Percentiles rank a stretch among this genome's conserved stretches.
phyloP scores from a whole-genome alignment of 169 alveolate genomes.

The Eimeria acervulina region DNA sequence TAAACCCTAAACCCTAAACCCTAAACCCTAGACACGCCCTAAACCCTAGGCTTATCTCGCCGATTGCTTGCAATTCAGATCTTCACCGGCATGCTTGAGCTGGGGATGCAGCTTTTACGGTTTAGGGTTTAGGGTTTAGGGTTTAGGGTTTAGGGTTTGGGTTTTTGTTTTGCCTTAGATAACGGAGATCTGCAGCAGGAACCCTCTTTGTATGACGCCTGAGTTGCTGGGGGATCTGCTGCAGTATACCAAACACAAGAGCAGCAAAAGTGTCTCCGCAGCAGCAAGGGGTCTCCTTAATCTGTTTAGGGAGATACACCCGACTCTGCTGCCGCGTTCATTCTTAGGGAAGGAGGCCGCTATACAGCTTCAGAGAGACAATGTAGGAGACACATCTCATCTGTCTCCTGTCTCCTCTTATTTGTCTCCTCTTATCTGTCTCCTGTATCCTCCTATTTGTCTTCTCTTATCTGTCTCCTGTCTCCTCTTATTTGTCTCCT shows the following conservation, averaged over 20 bases:
- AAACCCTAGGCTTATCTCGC: background rate
- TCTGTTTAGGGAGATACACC: conserved; percentile 90
- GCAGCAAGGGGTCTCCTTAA: conserved; percentile 93
- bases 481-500: background rate
- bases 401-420: background rate
- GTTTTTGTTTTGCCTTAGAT: conserved; percentile 18
- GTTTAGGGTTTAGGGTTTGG: background rate
- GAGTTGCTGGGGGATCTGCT: conserved; percentile 88
- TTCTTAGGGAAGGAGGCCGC: conserved; percentile 86
- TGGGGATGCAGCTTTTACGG: background rate
- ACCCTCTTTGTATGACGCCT: conserved; percentile 91
- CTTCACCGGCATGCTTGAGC: background rate
- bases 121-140: conserved; percentile 39
- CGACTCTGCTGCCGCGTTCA: conserved; percentile 88
- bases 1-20: background rate
- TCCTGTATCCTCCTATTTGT: background rate
- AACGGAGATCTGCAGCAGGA: conserved; percentile 91
- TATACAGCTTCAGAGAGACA: conserved; percentile 48
- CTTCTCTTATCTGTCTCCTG: background rate
- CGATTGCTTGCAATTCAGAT: background rate
- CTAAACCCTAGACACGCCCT: background rate
- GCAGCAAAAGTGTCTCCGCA: conserved; percentile 88
- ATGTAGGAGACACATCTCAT: background rate
- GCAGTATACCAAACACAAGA: conserved; percentile 88
- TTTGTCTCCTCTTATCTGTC: background rate